Base-by-base conservation (phyloP, 352 stramenopile genomes). In the Phytophthora sp. region DNA sequence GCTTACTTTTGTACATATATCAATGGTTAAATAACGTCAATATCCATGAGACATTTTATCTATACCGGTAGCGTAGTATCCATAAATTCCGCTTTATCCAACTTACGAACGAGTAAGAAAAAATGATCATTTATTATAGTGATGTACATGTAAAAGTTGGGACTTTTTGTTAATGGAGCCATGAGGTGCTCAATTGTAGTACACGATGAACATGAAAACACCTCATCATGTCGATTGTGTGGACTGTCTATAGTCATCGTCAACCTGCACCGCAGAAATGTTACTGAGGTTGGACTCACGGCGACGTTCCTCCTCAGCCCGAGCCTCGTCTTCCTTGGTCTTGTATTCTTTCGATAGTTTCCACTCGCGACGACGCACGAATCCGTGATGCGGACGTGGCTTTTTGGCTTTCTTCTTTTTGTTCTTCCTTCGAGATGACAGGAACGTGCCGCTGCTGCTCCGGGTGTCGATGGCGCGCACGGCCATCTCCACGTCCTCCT, bases 321-420 rank as follows among this genome's bases (percentile, higher is more conserved):
- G 63, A 27, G 69, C 65, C 47, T 80, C 67, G 15, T 71, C 57
- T 33, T 88, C 58, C 0, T n/a, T n/a, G n/a, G 78, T 59, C 53
- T 81, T 76, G 70, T 88, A 90, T 49, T 80, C 75, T 15, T 86
- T 79, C 7, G 82, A 88, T 3, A 93, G 64, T 11, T 80, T 74
- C 84, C 84, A 93, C 69, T 93, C 69, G 45, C 84, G 84, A 18
- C 84, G 82, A 27, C 84, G 82, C 38, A 93, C 84, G 35, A 93
- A 80, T 3, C 84, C 84, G 54, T 88, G 84, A 51, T 88, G 78
- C 6, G 72, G 75, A 8, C 77, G 75, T 26, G 63, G 62, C 53
- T 86, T 88, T 45, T 79, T 79, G 3, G 42, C 16, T 36, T 82
- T 80, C 36, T 81, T 86, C 57, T 76, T 80, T 36, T 76, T 76